These are phyloP conservation scores for Reutealis trisperma DNA, from an alignment of 345 rosid species.

Conservation along the genomic window DNA sequence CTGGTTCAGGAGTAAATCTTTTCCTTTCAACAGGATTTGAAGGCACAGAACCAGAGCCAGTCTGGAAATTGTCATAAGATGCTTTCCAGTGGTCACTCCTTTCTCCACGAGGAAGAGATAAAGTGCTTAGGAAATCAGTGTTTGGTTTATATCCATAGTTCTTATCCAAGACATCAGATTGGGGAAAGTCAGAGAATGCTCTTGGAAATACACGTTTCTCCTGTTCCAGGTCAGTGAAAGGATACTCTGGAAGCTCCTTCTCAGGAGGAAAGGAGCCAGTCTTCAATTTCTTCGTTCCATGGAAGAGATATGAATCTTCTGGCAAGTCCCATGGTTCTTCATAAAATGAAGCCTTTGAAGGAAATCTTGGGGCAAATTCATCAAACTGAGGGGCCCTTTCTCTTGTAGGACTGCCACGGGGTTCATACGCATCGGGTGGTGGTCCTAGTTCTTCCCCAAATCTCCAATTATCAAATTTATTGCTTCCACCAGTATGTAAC, in stretches of 20 bases:
- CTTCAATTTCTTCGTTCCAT: conserved; percentile 67
- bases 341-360: conserved; percentile 44
- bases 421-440: conserved; percentile 46
- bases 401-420: conserved; percentile 53
- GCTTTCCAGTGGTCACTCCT: conserved; percentile 46
- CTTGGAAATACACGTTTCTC: conserved; percentile 52
- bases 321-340: conserved; percentile 80
- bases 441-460: conserved; percentile 35
- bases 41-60: conserved; percentile 46
- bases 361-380: conserved; percentile 45
- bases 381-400: conserved; percentile 46
- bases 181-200: conserved; percentile 53
- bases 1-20: conserved; percentile 56
- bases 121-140: conserved; percentile 36
- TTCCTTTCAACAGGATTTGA: conserved; percentile 52
- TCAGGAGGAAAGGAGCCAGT: conserved; percentile 62
- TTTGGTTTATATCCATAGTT: conserved; percentile 54
- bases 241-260: conserved; percentile 66
- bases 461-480: conserved; percentile 42
- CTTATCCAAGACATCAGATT: conserved; percentile 46
- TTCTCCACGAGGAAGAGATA: conserved; percentile 44
- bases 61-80: conserved; percentile 50
- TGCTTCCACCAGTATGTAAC: conserved; percentile 48
- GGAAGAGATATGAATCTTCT: conserved; percentile 61
- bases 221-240: conserved; percentile 55